phyloP scores from a whole-genome alignment of 2,329 filamentous ascomycete genomes.

The Cadophora sp. region DNA sequence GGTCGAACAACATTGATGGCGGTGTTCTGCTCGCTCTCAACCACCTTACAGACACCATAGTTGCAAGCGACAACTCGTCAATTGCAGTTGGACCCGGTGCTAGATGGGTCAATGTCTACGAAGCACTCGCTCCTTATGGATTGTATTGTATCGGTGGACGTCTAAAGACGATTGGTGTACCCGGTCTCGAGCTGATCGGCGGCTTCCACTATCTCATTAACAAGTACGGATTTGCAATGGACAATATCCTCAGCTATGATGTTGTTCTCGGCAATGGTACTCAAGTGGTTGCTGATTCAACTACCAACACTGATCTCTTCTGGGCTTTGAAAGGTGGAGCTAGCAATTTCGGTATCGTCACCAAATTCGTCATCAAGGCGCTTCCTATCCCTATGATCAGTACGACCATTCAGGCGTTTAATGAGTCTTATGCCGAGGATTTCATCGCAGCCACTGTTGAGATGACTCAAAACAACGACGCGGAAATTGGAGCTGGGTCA shows the following conservation, averaged over 20 bases:
- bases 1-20: background rate
- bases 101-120: background rate
- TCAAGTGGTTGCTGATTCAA: conserved; percentile 16
- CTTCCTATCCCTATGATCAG: background rate
- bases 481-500: background rate
- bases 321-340: conserved; percentile 43
- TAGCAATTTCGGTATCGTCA: conserved; percentile 44
- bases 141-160: background rate
- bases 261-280: background rate
- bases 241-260: background rate
- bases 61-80: background rate
- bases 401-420: background rate
- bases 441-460: background rate
- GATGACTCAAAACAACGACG: background rate
- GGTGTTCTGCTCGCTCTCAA: background rate
- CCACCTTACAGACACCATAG: background rate
- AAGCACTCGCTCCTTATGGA: background rate
- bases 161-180: background rate
- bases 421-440: background rate
- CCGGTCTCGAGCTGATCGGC: background rate
- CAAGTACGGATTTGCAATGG: background rate
- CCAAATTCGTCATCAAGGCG: conserved; percentile 39
- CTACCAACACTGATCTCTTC: conserved; percentile 38
- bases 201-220: background rate
- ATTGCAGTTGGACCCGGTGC: background rate